Conservation (phyloP, 139 green algal genomes). For the Zygnema circumcarinatum region DNA sequence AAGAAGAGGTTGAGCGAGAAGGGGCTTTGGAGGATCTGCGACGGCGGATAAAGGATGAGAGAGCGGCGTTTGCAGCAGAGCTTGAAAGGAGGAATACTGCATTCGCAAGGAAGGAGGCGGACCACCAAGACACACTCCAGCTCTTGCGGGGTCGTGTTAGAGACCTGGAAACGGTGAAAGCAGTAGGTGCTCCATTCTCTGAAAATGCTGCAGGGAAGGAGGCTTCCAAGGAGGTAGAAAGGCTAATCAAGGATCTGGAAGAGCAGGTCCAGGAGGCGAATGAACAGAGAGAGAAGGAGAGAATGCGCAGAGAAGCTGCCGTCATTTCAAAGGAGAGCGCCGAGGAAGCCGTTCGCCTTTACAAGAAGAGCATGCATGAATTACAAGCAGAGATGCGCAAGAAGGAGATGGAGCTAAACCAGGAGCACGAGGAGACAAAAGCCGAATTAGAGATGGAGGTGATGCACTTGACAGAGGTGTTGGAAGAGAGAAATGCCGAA, state of each 20-base stretch:
- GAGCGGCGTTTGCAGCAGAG: neutral
- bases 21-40: neutral
- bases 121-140: neutral
- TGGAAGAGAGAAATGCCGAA: neutral
- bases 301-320: neutral
- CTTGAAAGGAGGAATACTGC: neutral
- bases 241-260: neutral
- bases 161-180: neutral
- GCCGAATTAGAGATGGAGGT: neutral
- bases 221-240: neutral
- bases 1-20: neutral
- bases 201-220: neutral
- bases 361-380: neutral
- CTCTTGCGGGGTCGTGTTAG: neutral
- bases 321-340: neutral
- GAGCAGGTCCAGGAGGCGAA: neutral
- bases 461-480: neutral
- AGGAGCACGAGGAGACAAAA: neutral
- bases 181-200: no score
- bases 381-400: neutral
- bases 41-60: neutral
- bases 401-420: neutral
- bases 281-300: neutral
- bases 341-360: neutral
- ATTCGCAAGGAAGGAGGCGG: neutral